phyloP scores from a whole-genome alignment of 768 basidiomycete genomes.

The Pleurotus sapidus region DNA sequence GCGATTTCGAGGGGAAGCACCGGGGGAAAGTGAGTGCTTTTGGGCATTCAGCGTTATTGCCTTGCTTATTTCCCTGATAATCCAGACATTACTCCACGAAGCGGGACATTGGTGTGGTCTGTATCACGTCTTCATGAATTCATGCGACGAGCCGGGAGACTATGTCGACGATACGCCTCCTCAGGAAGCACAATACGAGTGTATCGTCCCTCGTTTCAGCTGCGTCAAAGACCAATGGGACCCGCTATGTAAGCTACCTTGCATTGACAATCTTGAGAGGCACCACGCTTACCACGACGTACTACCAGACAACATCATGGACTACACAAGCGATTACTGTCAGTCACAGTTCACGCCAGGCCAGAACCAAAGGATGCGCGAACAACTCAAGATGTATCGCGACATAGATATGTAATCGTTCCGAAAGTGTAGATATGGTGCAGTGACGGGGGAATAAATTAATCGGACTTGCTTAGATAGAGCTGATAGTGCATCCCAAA shows the following conservation, averaged over 20 bases:
- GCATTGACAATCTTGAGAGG: background rate
- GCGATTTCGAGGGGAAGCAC: background rate
- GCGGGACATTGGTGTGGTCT: conserved; percentile 2
- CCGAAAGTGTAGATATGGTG: too few relatives aligned
- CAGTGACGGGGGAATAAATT: too few relatives aligned
- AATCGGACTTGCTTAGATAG: too few relatives aligned
- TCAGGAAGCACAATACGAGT: conserved; percentile 2
- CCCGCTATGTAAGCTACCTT: background rate
- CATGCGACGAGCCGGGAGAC: background rate
- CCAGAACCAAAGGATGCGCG: background rate
- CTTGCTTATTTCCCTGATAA: background rate
- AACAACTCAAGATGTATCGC: conserved; percentile 1
- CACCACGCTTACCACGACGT: background rate
- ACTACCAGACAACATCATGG: background rate
- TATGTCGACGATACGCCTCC: conserved; percentile 4
- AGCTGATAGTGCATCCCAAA: too few relatives aligned
- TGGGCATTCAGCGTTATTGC: background rate
- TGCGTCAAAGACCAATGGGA: background rate
- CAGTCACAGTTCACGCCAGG: background rate
- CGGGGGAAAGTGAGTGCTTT: background rate
- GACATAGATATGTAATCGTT: background rate
- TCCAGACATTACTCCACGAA: background rate
- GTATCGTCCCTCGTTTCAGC: background rate
- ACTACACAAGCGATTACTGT: conserved; percentile 2
- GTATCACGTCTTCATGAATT: background rate